These are phyloP conservation scores for Pseudonectria buxi DNA, from an alignment of 2,329 filamentous ascomycete species.

Conservation along the genomic window DNA sequence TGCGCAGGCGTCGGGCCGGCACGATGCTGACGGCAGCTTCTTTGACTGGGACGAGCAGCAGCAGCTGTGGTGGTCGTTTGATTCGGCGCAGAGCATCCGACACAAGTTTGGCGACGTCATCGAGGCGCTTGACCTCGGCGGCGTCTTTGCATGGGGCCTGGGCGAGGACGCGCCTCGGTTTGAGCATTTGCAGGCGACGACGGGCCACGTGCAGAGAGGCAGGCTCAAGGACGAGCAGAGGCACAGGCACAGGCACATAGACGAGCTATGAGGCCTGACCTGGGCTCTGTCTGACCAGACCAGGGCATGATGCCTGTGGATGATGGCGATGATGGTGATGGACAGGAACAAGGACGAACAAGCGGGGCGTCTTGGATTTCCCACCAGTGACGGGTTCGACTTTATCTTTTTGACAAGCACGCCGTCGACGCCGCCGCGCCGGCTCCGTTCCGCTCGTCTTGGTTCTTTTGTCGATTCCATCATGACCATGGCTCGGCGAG, in stretches of 20 bases:
- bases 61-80: slow-evolving; percentile 67
- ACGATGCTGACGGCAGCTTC: slow-evolving; percentile 55
- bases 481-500: too few species aligned
- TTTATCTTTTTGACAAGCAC: too few species aligned
- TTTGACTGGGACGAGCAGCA: slow-evolving; percentile 59
- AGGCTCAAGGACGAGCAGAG: too few species aligned
- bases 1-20: slow-evolving; percentile 45
- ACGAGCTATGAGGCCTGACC: slow-evolving; percentile 22
- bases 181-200: slow-evolving; percentile 32
- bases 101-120: slow-evolving; percentile 58
- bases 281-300: slow-evolving; percentile 1
- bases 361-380: too few species aligned
- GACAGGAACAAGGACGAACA: too few species aligned
- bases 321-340: too few species aligned
- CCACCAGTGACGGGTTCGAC: too few species aligned
- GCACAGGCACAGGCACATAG: slow-evolving; percentile 11
- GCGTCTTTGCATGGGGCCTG: slow-evolving; percentile 69
- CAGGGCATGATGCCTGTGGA: too few species aligned
- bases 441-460: too few species aligned
- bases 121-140: slow-evolving; percentile 50
- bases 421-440: too few species aligned
- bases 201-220: slow-evolving; percentile 17
- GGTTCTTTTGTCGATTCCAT: too few species aligned
- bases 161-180: slow-evolving; percentile 56
- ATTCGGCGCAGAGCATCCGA: slow-evolving; percentile 53